Conservation (phyloP, 164 flowering plant species). For the Macadamia integrifolia region DNA sequence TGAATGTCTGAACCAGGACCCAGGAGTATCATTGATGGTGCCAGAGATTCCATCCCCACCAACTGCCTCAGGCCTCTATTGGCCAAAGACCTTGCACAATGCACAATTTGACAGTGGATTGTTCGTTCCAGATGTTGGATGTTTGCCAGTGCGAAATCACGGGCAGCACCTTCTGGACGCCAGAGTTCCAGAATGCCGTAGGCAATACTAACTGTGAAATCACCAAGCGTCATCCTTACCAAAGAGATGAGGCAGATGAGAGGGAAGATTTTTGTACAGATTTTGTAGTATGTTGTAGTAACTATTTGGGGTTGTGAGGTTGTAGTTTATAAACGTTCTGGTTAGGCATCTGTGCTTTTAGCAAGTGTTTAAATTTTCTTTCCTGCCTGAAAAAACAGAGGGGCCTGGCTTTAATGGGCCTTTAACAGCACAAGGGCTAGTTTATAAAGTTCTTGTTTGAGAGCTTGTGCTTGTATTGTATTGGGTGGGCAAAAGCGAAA, state of each 20-base stretch:
- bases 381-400: no score
- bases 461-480: no score
- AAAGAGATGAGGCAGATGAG: not conserved
- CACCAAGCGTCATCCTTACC: not conserved
- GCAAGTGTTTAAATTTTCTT: no score
- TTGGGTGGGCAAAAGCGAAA: no score
- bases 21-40: slow-evolving; percentile 54
- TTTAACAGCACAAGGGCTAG: no score
- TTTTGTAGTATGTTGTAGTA: not conserved
- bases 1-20: slow-evolving; percentile 54
- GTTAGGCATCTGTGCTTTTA: no score
- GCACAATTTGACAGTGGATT: slow-evolving; percentile 25
- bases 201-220: slow-evolving; percentile 14
- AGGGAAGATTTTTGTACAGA: not conserved
- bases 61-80: slow-evolving; percentile 65
- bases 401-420: no score
- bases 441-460: no score
- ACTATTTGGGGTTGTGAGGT: no score
- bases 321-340: no score
- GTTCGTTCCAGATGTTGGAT: slow-evolving; percentile 63
- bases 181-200: slow-evolving; percentile 16
- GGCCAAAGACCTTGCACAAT: slow-evolving; percentile 43
- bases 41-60: slow-evolving; percentile 70
- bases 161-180: slow-evolving; percentile 10
- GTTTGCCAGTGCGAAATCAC: slow-evolving; percentile 12